These are phyloP conservation scores for Mycena epipterygia DNA, from an alignment of 768 basidiomycete genomes.

Conservation along the genomic window DNA sequence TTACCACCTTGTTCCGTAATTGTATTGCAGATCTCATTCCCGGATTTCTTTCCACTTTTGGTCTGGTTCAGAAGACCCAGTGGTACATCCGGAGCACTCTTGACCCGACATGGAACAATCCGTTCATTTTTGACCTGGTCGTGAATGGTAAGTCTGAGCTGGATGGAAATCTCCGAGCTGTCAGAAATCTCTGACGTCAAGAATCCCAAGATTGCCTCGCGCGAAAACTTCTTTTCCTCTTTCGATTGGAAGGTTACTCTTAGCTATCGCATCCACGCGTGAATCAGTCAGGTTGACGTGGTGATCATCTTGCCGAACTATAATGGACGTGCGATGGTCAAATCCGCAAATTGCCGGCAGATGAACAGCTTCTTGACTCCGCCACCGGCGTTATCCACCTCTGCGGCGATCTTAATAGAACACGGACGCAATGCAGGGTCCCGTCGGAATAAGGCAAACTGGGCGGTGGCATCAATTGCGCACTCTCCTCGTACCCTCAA, in stretches of 20 bases:
- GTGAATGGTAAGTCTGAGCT: no score
- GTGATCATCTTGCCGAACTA: conserved; percentile 20
- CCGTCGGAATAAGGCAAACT: conserved; percentile 9
- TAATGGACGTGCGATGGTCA: not conserved
- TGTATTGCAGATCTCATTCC: not conserved
- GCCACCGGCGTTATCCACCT: conserved; percentile 30
- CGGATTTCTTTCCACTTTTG: not conserved
- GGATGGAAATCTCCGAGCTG: no score
- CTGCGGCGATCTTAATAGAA: conserved; percentile 28
- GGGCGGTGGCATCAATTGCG: conserved; percentile 9
- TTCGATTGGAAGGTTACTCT: not conserved
- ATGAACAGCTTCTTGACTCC: conserved; percentile 13
- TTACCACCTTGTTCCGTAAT: no score
- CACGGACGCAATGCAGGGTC: conserved; percentile 18
- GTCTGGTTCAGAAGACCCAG: not conserved
- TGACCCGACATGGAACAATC: not conserved
- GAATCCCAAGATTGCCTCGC: not conserved
- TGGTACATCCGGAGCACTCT: not conserved
- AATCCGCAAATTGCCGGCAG: conserved; percentile 22
- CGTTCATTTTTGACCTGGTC: no score
- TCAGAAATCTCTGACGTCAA: no score
- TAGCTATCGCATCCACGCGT: not conserved
- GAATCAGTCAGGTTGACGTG: conserved; percentile 2
- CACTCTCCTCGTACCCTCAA: not conserved
- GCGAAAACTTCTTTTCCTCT: not conserved